Base-by-base conservation (phyloP, 805 yeast genomes). In the Phaffomyces opuntiae region DNA sequence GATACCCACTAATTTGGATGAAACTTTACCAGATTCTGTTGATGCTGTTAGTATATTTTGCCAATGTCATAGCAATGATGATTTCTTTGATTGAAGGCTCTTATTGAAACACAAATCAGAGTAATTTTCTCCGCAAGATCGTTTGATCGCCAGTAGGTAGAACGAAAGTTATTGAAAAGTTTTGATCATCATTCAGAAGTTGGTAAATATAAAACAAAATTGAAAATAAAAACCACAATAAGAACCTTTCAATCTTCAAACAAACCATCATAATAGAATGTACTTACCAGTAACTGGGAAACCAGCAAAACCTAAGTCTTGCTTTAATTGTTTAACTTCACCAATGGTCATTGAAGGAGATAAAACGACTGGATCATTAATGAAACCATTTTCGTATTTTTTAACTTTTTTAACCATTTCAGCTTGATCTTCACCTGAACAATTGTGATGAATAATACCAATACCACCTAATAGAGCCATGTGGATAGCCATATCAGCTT, bases 271-370 rank as follows among this genome's bases (percentile, higher is more conserved):
- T 14, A 38, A 32, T 12, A 47, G 36, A 45, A 45, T 34, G 36
- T 55, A 89, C 99, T 75, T 87, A 93, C 98, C 96, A 70, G 99
- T 93, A 66, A 93, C 96, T 57, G 99, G 99, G 85, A 89, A 93
- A 47, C 97, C 95, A 56, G 97, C 88, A 69, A 91, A 93, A 48
- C 99, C 99, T 50, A 82, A 79, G 53, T 72, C 59, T 55, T 70
- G 71, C 68, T 83, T 83, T 75, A 89, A 76, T 36, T 65, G 65
- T 69, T 78, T 84, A 53, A 88, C 86, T 64, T 90, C 87, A 50
- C 81, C 86, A 57, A 93, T 93, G 46, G 96, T 83, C 53, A 72
- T 67, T 25, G 69, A 60, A 50, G 96, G 95, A 39, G 84, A 60
- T 52, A 93, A 80, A 48, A 87, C 96, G 52, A 91, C 79, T 39